A percentile compares a stretch with the other conserved stretches of the same genome.
Conservation (phyloP, 2,329 filamentous ascomycete genomes). For the Colletotrichum falcatum region DNA sequence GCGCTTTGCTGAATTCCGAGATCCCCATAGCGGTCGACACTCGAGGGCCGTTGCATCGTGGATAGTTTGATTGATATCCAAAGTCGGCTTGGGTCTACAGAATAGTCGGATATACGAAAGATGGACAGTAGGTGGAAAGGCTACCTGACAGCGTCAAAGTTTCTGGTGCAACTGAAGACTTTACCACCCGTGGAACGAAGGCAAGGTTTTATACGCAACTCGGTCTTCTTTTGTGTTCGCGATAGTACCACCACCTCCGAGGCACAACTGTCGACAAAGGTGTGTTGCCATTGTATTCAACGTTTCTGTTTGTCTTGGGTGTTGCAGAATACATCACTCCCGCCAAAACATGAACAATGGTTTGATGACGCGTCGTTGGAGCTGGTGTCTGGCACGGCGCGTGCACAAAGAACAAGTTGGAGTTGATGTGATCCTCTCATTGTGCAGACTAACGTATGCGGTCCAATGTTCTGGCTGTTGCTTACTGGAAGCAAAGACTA, state of each 20-base stretch:
- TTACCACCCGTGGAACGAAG: not conserved
- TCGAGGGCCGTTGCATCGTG: not conserved
- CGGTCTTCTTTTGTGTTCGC: not conserved
- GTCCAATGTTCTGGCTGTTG: too few species aligned
- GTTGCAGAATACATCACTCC: not conserved
- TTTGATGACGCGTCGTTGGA: not conserved
- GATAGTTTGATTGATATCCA: too few species aligned
- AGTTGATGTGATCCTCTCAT: not conserved
- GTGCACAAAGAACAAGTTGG: not conserved
- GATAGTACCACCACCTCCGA: not conserved
- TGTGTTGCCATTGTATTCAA: not conserved
- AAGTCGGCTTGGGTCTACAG: not conserved
- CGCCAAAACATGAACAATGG: not conserved
- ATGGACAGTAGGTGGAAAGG: not conserved
- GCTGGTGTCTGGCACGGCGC: not conserved
- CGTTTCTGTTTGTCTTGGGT: not conserved
- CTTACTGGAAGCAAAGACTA: too few species aligned
- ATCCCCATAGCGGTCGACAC: not conserved
- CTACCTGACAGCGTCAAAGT: too few species aligned
- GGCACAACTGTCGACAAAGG: too few species aligned
- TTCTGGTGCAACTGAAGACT: not conserved
- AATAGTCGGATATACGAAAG: not conserved
- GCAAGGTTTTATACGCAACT: not conserved
- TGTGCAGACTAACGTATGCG: too few species aligned
- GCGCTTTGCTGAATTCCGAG: not conserved